These are phyloP conservation scores for Amorphotheca resinae DNA, from an alignment of 495 filamentous ascomycete species.

Conservation along the genomic window DNA sequence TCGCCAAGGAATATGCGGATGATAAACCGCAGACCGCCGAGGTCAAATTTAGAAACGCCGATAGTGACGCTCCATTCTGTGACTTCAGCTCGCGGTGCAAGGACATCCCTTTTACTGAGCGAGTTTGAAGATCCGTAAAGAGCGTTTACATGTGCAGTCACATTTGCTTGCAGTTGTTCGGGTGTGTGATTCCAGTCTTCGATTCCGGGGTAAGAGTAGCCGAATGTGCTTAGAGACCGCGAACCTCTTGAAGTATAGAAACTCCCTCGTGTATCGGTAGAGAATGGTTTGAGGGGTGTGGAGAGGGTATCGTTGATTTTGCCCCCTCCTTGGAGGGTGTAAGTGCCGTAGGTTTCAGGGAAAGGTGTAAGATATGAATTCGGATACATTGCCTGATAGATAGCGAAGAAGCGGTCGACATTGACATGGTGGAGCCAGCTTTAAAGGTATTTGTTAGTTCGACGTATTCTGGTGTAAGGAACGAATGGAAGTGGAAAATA, in stretches of 20 bases:
- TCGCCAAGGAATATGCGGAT: slow-evolving; percentile 50
- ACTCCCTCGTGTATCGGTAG: slow-evolving; percentile 8
- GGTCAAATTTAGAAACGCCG: slow-evolving; percentile 40
- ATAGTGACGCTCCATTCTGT: slow-evolving; percentile 53
- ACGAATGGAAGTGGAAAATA: slow-evolving; percentile 24
- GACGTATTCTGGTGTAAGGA: neutral
- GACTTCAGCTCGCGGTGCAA: neutral
- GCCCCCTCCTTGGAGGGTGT: slow-evolving; percentile 21
- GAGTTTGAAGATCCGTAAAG: slow-evolving; percentile 33
- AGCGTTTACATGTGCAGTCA: slow-evolving; percentile 32
- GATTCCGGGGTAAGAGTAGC: slow-evolving; percentile 24
- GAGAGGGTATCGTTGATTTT: slow-evolving; percentile 12
- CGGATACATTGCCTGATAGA: slow-evolving; percentile 29
- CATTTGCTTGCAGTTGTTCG: slow-evolving; percentile 18
- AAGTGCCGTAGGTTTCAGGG: slow-evolving; percentile 34
- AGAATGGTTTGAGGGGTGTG: slow-evolving; percentile 22
- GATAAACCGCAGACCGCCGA: slow-evolving; percentile 37
- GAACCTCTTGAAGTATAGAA: slow-evolving; percentile 14
- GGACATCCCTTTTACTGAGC: neutral
- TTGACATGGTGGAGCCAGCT: slow-evolving; percentile 24
- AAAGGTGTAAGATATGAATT: slow-evolving; percentile 23
- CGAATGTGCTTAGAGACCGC: slow-evolving; percentile 15
- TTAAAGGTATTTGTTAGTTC: neutral
- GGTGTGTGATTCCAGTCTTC: slow-evolving; percentile 14
- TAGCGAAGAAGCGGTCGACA: slow-evolving; percentile 29